phyloP scores from a whole-genome alignment of 345 rosid genomes.

The Populus simonii region DNA sequence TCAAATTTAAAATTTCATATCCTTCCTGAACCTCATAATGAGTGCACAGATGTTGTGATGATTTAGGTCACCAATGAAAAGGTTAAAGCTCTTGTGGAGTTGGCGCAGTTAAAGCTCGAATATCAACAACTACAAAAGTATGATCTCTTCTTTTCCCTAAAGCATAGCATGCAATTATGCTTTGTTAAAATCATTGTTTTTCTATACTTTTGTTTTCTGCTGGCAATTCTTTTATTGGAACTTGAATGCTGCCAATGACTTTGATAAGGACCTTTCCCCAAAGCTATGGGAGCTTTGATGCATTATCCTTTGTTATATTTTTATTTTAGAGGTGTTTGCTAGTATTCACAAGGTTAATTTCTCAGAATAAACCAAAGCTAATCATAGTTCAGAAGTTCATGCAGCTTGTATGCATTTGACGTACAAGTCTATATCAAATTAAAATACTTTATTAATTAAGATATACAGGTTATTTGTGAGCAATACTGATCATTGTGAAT shows the following conservation, averaged over 20 bases:
- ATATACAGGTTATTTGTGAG: not conserved
- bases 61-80: conserved; percentile 89
- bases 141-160: conserved; percentile 10
- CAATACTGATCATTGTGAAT: not conserved
- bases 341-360: not conserved
- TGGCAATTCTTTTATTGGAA: not conserved
- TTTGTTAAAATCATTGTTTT: not conserved
- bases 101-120: conserved; percentile 76
- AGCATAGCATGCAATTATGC: not conserved
- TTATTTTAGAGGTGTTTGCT: not conserved
- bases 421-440: not conserved
- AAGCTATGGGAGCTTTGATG: not conserved
- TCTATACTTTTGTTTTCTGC: not conserved
- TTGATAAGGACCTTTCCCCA: not conserved
- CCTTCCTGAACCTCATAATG: not conserved
- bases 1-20: not conserved
- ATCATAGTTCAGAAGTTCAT: not conserved
- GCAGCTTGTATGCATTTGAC: not conserved
- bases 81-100: conserved; percentile 89
- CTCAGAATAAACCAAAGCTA: not conserved
- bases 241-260: not conserved
- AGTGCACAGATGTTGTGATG: conserved; percentile 4
- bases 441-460: not conserved
- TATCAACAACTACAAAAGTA: conserved; percentile 70
- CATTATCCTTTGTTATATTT: not conserved